phyloP scores from a whole-genome alignment of 2,329 filamentous ascomycete species.

The Clathrospora elynae region DNA sequence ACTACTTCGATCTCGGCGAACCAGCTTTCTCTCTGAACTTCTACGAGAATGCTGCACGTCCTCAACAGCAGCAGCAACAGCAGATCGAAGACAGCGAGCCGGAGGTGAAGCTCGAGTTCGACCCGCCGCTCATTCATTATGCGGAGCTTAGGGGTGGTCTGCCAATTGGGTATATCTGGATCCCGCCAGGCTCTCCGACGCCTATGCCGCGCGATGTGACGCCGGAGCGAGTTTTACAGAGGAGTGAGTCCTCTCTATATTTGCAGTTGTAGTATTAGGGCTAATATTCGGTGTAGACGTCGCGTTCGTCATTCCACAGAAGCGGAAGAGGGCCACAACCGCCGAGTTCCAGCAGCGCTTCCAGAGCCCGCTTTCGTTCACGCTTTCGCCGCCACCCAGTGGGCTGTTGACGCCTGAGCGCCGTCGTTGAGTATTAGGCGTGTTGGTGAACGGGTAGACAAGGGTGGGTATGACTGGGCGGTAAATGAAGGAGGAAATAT shows the following conservation, averaged over 20 bases:
- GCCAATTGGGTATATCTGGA: conserved; percentile 7
- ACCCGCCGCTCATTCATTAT: conserved; percentile 5
- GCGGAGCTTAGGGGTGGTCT: conserved; percentile 4
- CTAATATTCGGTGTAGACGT: no score
- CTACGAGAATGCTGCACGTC: no score
- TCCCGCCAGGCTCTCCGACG: conserved; percentile 5
- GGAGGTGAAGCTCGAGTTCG: conserved; percentile 7
- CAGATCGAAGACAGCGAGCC: background rate
- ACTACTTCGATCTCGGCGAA: background rate
- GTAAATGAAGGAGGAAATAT: background rate
- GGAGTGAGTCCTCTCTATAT: no score
- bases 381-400: conserved; percentile 2
- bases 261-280: no score
- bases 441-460: no score
- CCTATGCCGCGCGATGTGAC: background rate
- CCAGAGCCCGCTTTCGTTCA: conserved; percentile 3
- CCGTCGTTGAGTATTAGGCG: no score
- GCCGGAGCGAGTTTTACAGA: no score
- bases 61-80: no score
- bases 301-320: conserved; percentile 2
- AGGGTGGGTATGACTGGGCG: no score
- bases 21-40: no score
- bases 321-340: background rate
- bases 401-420: conserved; percentile 5
- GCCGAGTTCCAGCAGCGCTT: conserved; percentile 1